Percentiles rank a stretch among this genome's conserved stretches.
phyloP scores from a whole-genome alignment of 2,329 filamentous ascomycete genomes.

The Macrophomina phaseolina region DNA sequence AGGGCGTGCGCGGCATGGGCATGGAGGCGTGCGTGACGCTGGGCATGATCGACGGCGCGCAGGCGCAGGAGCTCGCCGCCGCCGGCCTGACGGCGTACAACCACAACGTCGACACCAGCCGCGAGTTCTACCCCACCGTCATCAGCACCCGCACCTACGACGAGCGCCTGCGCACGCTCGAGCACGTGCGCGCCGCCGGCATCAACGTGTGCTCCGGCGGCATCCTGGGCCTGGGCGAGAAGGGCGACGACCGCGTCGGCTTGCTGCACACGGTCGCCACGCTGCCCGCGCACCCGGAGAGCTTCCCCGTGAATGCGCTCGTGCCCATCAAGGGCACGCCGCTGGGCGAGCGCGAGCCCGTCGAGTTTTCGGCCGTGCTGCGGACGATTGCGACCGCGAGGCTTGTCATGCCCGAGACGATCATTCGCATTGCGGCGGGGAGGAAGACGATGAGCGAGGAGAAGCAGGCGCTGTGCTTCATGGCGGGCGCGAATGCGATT shows the following conservation, averaged over 20 bases:
- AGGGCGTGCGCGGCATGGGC: constrained; percentile 77
- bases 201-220: constrained; percentile 91
- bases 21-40: constrained; percentile 96
- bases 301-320: constrained; percentile 88
- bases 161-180: constrained; percentile 79
- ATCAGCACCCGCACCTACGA: constrained; percentile 89
- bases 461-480: constrained; percentile 87
- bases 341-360: constrained; percentile 72
- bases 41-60: constrained; percentile 84
- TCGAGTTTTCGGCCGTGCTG: constrained; percentile 78
- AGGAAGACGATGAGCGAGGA: constrained; percentile 85
- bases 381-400: constrained; percentile 84
- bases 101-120: constrained; percentile 89
- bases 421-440: constrained; percentile 85
- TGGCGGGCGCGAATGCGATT: constrained; percentile 90
- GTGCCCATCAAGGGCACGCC: constrained; percentile 92
- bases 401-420: constrained; percentile 81
- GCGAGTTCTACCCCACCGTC: constrained; percentile 85
- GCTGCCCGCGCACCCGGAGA: constrained; percentile 82
- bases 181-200: constrained; percentile 81
- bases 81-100: constrained; percentile 92
- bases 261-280: constrained; percentile 83
- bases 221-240: constrained; percentile 84
- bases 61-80: constrained; percentile 81
- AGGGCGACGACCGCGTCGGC: constrained; percentile 77